phyloP scores from a whole-genome alignment of 331 rosid genomes.

The Quercus lobata region DNA sequence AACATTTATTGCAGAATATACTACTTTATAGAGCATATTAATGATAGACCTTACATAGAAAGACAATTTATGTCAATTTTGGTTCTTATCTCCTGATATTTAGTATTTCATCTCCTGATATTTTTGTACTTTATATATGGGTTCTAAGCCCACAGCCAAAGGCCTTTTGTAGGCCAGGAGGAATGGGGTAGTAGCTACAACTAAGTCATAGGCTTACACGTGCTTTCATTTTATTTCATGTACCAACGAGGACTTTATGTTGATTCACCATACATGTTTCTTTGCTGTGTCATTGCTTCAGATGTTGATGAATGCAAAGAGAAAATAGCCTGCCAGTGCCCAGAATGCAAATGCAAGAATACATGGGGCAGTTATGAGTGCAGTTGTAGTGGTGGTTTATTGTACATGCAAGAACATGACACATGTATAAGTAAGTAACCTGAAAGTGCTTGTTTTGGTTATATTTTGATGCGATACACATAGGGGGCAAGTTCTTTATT shows the following conservation, averaged over 20 bases:
- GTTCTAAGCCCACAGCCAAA: neutral
- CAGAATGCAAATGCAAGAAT: slow-evolving; percentile 77
- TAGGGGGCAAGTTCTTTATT: neutral
- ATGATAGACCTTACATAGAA: neutral
- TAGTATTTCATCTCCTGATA: neutral
- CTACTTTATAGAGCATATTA: neutral
- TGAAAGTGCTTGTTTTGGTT: neutral
- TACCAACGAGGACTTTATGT: neutral
- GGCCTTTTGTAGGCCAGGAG: neutral
- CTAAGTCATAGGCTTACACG: neutral
- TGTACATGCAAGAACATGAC: slow-evolving; percentile 76
- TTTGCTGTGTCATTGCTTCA: slow-evolving; percentile 30
- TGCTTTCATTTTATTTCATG: neutral
- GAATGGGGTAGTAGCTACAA: neutral
- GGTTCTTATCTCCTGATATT: neutral
- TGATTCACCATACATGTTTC: neutral
- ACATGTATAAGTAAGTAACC: slow-evolving; percentile 62
- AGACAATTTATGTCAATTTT: neutral
- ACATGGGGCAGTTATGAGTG: slow-evolving; percentile 94
- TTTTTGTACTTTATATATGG: neutral
- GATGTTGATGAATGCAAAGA: slow-evolving; percentile 90
- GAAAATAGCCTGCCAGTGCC: slow-evolving; percentile 71
- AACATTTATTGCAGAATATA: neutral
- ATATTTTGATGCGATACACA: neutral
- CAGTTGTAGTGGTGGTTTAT: slow-evolving; percentile 60